Conservation (phyloP, 1,284 basidiomycete genomes). For the Pholiota adiposa region DNA sequence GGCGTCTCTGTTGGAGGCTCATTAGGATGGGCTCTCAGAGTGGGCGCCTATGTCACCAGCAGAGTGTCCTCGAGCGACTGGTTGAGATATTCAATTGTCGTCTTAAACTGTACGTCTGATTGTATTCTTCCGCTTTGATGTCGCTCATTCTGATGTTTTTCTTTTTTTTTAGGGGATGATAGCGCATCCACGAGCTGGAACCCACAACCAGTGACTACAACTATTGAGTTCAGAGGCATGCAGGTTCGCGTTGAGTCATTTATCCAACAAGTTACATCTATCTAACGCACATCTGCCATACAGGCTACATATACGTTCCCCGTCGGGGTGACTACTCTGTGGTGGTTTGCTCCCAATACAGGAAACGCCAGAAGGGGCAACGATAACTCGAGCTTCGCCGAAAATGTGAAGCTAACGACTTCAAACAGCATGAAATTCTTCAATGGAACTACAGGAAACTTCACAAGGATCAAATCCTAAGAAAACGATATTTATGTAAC, state of each 20-base stretch:
- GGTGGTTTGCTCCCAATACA: slow-evolving; percentile 42
- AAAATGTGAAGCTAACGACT: background rate
- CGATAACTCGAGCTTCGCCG: background rate
- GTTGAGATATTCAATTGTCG: slow-evolving; percentile 70
- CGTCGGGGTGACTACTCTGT: slow-evolving; percentile 58
- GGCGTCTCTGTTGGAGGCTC: slow-evolving; percentile 62
- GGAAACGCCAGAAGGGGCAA: slow-evolving; percentile 3
- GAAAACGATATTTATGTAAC: background rate
- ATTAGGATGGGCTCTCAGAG: slow-evolving; percentile 61
- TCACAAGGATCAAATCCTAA: background rate
- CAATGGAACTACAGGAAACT: background rate
- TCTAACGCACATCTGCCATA: background rate
- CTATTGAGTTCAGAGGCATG: slow-evolving; percentile 72
- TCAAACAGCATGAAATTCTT: background rate
- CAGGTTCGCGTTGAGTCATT: slow-evolving; percentile 48
- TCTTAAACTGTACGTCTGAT: slow-evolving; percentile 57
- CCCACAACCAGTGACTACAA: slow-evolving; percentile 61
- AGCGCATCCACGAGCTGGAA: slow-evolving; percentile 49
- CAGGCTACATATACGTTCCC: slow-evolving; percentile 71
- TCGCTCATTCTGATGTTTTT: background rate
- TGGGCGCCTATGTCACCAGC: slow-evolving; percentile 66
- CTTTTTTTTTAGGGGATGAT: slow-evolving; percentile 28
- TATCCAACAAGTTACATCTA: background rate
- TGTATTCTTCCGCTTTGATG: background rate
- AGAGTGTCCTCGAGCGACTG: slow-evolving; percentile 59